Evolutionary conservation across 306 rosid species (phyloP).

Genomic region (Echinosophora koreensis): DNA sequence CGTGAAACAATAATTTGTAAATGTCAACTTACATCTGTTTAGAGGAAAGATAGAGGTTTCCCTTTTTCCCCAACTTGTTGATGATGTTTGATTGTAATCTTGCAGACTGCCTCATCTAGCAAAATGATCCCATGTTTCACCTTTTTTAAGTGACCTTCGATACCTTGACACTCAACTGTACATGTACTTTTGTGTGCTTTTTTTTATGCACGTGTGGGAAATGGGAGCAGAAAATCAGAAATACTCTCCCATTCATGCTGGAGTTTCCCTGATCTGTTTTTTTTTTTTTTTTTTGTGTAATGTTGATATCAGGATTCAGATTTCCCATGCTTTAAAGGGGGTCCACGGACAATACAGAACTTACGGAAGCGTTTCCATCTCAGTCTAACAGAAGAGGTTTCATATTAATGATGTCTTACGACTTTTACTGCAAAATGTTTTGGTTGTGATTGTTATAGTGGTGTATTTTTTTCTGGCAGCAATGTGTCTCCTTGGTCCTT

Average conservation of each 20-base stretch:
- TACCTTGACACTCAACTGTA: constrained; percentile 5
- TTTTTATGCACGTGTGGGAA: not conserved
- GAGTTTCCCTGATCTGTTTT: constrained; percentile 38
- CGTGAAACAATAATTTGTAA: not conserved
- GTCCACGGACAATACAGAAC: constrained; percentile 93
- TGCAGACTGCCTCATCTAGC: constrained; percentile 28
- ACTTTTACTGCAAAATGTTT: constrained; percentile 9
- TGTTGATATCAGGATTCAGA: constrained; percentile 83
- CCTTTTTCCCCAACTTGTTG: constrained; percentile 19
- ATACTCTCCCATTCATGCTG: constrained; percentile 12
- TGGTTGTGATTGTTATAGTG: constrained; percentile 42
- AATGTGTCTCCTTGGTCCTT: constrained; percentile 98
- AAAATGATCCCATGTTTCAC: constrained; percentile 20
- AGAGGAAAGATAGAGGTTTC: constrained; percentile 4
- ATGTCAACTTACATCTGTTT: constrained; percentile 8
- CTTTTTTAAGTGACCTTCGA: constrained; percentile 8
- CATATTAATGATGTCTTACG: constrained; percentile 31
- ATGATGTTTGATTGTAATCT: constrained; percentile 29
- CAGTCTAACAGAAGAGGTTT: constrained; percentile 96
- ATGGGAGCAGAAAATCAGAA: constrained; percentile 18
- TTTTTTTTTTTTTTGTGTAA: constrained; percentile 27
- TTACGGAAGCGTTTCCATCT: constrained; percentile 94
- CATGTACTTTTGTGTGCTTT: not conserved
- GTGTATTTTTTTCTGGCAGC: constrained; percentile 60
- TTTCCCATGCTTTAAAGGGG: constrained; percentile 99